phyloP scores from a whole-genome alignment of 495 filamentous ascomycete genomes.

The Aspergillus egyptiacus region DNA sequence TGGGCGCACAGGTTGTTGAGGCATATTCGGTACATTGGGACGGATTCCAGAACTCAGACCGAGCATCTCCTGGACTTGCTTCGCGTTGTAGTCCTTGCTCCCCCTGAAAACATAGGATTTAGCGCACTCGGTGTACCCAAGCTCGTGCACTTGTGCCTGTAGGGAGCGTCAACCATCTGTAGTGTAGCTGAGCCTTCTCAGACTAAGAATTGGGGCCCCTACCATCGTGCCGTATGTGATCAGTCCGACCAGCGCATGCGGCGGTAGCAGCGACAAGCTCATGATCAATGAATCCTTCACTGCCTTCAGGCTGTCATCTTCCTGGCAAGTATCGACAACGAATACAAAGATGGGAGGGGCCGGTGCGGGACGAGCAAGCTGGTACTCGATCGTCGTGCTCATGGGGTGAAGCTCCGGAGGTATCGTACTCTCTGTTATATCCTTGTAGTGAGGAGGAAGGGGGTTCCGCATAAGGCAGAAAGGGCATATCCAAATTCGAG shows the following conservation, averaged over 20 bases:
- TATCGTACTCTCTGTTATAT: constrained; percentile 91
- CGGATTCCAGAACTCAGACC: constrained; percentile 65
- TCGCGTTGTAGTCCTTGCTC: constrained; percentile 93
- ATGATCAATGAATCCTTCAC: constrained; percentile 95
- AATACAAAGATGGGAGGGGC: constrained; percentile 96
- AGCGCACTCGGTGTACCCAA: constrained; percentile 95
- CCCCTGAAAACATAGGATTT: constrained; percentile 99
- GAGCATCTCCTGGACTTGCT: constrained; percentile 99
- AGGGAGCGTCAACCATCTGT: constrained; percentile 24
- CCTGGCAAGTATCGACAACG: constrained; percentile 97
- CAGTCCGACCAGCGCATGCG: constrained; percentile 88
- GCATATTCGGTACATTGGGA: constrained; percentile 76
- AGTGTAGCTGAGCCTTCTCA: background rate
- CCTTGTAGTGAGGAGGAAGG: constrained; percentile 96
- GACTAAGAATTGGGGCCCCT: constrained; percentile 17
- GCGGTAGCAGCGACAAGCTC: constrained; percentile 91
- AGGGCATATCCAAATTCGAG: constrained; percentile 95
- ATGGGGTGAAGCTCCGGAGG: constrained; percentile 89
- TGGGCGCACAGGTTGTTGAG: constrained; percentile 71
- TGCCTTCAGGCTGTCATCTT: constrained; percentile 93
- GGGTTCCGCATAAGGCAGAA: constrained; percentile 96
- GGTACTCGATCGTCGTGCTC: constrained; percentile 97
- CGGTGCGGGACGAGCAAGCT: constrained; percentile 84
- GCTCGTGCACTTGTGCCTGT: constrained; percentile 92
- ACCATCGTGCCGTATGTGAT: constrained; percentile 98